Percentiles rank a stretch among this genome's conserved stretches.
Conservation (phyloP, 768 basidiomycete species). For the Serendipita sp. region DNA sequence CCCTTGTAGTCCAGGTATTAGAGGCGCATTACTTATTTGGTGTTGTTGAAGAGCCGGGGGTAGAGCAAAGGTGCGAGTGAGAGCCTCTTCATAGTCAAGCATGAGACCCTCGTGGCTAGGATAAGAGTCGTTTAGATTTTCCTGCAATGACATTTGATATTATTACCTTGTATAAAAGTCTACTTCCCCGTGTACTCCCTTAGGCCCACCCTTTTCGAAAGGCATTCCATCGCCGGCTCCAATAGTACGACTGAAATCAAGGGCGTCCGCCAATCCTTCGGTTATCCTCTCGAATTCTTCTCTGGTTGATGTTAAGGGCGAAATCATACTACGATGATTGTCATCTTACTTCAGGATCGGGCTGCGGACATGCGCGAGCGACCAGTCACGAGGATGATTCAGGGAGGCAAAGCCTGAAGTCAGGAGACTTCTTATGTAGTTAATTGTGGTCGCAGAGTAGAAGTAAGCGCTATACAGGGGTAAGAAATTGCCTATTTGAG, state of each 20-base stretch:
- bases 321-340: no score
- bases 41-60: conserved; percentile 18
- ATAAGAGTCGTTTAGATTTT: conserved; percentile 1
- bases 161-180: conserved; percentile 82
- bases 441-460: conserved; percentile 84
- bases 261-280: conserved; percentile 69
- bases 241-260: conserved; percentile 85
- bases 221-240: conserved; percentile 44
- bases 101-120: conserved; percentile 80
- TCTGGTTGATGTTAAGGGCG: conserved; percentile 22
- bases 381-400: conserved; percentile 83
- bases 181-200: conserved; percentile 65
- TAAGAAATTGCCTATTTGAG: neutral
- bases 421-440: conserved; percentile 77
- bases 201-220: conserved; percentile 58
- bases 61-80: conserved; percentile 54
- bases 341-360: conserved; percentile 45
- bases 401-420: conserved; percentile 89
- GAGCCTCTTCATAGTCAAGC: conserved; percentile 81
- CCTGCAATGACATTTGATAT: neutral
- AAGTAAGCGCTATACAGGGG: conserved; percentile 64
- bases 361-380: conserved; percentile 78
- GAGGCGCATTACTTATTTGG: conserved; percentile 10
- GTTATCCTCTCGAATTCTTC: conserved; percentile 76
- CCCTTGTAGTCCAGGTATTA: neutral